These are phyloP conservation scores for Puccinellia tenuiflora DNA, from an alignment of 176 grass and related monocot genomes.

Conservation along the genomic window DNA sequence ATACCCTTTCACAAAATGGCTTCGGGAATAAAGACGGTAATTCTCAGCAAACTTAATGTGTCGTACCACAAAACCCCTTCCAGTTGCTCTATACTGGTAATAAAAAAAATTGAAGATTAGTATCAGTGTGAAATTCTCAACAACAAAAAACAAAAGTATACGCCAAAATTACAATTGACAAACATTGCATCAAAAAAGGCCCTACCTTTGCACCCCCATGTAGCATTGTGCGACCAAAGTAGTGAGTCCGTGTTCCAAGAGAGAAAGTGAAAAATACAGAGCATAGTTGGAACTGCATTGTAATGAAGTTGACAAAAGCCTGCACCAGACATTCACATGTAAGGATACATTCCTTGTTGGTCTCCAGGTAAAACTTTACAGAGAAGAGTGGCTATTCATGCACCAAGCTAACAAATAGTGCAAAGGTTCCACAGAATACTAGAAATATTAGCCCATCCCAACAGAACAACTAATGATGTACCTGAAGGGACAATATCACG, in stretches of 20 bases:
- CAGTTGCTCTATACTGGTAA: constrained; percentile 82
- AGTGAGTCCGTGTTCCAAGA: constrained; percentile 90
- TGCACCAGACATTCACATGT: constrained; percentile 30
- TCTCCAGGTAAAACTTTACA: constrained; percentile 16
- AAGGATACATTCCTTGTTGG: background rate
- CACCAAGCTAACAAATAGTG: constrained; percentile 6
- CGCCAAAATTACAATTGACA: background rate
- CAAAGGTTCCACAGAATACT: constrained; percentile 10
- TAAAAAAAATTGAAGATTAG: background rate
- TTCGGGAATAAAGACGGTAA: constrained; percentile 85
- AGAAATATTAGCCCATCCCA: background rate
- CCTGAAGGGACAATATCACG: too few relatives aligned
- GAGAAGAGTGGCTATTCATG: background rate
- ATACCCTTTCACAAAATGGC: constrained; percentile 98
- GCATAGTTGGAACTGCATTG: constrained; percentile 91
- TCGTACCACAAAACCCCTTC: constrained; percentile 80
- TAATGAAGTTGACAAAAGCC: constrained; percentile 83
- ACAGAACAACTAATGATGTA: background rate
- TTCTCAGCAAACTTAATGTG: constrained; percentile 97
- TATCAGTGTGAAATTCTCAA: background rate
- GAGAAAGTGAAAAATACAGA: constrained; percentile 98
- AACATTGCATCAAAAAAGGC: background rate
- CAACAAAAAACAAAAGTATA: background rate
- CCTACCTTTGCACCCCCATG: constrained; percentile 90
- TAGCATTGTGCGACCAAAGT: constrained; percentile 86